Evolutionary conservation across 2,329 filamentous ascomycete species (phyloP).

Genomic region (Penicillium hordei): DNA sequence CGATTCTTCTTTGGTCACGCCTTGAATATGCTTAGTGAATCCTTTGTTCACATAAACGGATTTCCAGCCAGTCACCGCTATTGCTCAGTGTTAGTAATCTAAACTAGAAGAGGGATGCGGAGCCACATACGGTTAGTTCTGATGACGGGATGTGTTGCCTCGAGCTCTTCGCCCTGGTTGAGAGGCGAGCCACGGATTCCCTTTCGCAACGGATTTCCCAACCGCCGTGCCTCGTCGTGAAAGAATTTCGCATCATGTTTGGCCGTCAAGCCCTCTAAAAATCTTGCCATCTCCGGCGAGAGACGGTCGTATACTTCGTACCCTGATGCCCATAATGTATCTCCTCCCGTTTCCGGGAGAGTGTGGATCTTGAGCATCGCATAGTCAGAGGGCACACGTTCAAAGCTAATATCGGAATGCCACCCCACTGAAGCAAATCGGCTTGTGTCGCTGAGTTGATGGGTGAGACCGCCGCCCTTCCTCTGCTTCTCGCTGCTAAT

Average conservation of each 20-base stretch:
- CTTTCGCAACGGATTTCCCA: background rate
- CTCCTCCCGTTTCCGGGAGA: background rate
- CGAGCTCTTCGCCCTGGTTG: background rate
- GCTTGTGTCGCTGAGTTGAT: background rate
- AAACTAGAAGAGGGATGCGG: background rate
- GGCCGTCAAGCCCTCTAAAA: constrained; percentile 41
- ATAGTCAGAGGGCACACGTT: background rate
- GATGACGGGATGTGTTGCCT: background rate
- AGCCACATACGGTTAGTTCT: background rate
- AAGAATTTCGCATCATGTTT: constrained; percentile 22
- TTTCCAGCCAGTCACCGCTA: background rate
- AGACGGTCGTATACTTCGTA: constrained; percentile 45
- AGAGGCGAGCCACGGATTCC: background rate
- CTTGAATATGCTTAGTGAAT: background rate
- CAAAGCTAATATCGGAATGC: background rate
- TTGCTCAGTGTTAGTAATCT: background rate
- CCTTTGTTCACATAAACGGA: background rate
- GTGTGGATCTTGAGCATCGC: background rate
- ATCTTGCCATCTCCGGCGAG: constrained; percentile 36
- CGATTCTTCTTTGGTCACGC: background rate
- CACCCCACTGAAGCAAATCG: background rate
- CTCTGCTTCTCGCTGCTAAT: background rate
- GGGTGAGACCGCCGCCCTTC: background rate
- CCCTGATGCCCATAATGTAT: background rate
- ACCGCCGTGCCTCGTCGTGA: background rate